phyloP scores from a whole-genome alignment of 2,329 filamentous ascomycete genomes.

The Fusarium dlaminii region DNA sequence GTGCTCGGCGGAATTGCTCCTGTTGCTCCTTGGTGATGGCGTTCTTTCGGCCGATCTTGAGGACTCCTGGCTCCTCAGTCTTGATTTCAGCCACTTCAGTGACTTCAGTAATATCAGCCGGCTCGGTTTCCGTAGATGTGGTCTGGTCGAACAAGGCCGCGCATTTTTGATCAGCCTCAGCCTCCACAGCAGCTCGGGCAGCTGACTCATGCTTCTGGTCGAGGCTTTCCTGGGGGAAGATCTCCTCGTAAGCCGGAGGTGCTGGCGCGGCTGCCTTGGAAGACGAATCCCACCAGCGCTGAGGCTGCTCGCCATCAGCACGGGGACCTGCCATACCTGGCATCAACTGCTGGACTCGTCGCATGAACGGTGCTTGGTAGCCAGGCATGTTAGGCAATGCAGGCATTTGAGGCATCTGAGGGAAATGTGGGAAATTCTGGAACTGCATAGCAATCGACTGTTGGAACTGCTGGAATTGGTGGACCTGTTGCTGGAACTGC shows the following conservation, averaged over 20 bases:
- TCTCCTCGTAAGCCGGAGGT: constrained; percentile 82
- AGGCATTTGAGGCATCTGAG: constrained; percentile 70
- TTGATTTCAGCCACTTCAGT: constrained; percentile 50
- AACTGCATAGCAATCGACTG: constrained; percentile 74
- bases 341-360: constrained; percentile 76
- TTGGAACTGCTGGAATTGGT: constrained; percentile 69
- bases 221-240: constrained; percentile 69
- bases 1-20: constrained; percentile 68
- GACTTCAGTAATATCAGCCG: constrained; percentile 47
- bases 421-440: constrained; percentile 63
- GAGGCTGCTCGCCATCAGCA: constrained; percentile 54
- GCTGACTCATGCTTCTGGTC: constrained; percentile 69
- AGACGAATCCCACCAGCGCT: constrained; percentile 73
- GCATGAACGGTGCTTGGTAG: constrained; percentile 78
- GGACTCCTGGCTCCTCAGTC: constrained; percentile 54
- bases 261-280: constrained; percentile 59
- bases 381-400: constrained; percentile 70
- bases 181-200: constrained; percentile 65
- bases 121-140: constrained; percentile 47
- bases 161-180: constrained; percentile 68
- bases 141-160: constrained; percentile 60
- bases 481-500: constrained; percentile 76
- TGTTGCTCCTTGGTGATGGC: constrained; percentile 72
- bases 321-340: constrained; percentile 67
- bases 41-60: constrained; percentile 71